These are phyloP conservation scores for Beauveria scarabaeidicola DNA, from an alignment of 2,329 filamentous ascomycete species.

Conservation along the genomic window DNA sequence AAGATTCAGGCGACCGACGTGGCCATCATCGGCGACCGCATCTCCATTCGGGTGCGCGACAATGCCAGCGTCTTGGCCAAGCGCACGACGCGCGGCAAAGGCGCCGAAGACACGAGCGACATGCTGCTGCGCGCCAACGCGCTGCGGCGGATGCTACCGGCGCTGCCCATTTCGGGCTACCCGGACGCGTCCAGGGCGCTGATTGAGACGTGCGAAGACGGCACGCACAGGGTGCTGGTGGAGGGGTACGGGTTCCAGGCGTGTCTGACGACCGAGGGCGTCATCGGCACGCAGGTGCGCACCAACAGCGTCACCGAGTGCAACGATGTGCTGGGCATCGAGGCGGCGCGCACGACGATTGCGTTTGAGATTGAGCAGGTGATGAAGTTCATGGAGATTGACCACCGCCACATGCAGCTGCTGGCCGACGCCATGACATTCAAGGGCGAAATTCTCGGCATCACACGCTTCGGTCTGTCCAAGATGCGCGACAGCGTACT, in stretches of 20 bases:
- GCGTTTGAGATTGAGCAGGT: constrained; percentile 79
- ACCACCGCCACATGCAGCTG: constrained; percentile 95
- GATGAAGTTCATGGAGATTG: constrained; percentile 92
- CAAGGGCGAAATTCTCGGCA: constrained; percentile 93
- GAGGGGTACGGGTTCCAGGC: constrained; percentile 86
- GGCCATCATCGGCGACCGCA: constrained; percentile 48
- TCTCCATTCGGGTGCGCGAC: constrained; percentile 65
- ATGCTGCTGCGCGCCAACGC: constrained; percentile 73
- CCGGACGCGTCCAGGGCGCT: constrained; percentile 78
- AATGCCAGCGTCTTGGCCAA: constrained; percentile 41
- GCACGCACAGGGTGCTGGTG: constrained; percentile 68
- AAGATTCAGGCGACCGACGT: constrained; percentile 63
- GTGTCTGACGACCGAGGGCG: constrained; percentile 90
- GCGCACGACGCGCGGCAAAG: constrained; percentile 38
- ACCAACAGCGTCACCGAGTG: constrained; percentile 91
- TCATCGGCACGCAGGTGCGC: constrained; percentile 64
- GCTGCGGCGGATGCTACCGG: constrained; percentile 71
- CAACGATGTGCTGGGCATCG: constrained; percentile 80
- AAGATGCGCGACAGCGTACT: constrained; percentile 95
- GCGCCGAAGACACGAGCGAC: constrained; percentile 33
- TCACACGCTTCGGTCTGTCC: constrained; percentile 89
- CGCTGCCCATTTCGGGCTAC: constrained; percentile 84
- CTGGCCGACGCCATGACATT: constrained; percentile 98
- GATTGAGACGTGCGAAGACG: constrained; percentile 69
- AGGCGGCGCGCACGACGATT: constrained; percentile 85